Base-by-base conservation (phyloP, 1,284 basidiomycete species). In the Sanghuangporus baumii region DNA sequence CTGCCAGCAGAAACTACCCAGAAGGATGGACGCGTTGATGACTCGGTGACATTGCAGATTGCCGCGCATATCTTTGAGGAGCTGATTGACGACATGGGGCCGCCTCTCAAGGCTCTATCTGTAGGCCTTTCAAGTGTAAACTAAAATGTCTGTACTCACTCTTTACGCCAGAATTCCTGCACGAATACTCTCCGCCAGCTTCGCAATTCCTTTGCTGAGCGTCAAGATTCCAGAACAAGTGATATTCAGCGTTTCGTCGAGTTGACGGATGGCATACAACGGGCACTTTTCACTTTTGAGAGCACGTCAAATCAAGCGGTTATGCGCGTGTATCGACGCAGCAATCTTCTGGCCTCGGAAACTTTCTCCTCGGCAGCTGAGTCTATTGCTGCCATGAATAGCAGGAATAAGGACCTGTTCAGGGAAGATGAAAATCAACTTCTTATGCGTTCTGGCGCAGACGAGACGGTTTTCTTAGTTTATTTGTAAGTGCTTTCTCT, bases 271-370 rank as follows among this genome's bases (percentile, higher is more conserved):
- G 80, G 79, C 1, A 86, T 96, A 11, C 85, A 89, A 48, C 78
- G 78, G 0, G 87, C 91, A 0, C 74, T 96, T 11, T 78, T 80
- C 57, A 80, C 82, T 11, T 96, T 96, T 70, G 89, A 92, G 69
- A 86, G 84, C 67, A 91, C 89, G 0, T 92, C 90, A 0, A 93
- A 93, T 66, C 84, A 90, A 63, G 91, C 93, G 0, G 83, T 95
- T 36, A 74, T 94, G 70, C 81, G 90, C 56, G 71, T 93, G 11
- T 96, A 94, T 69, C 72, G 85, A 67, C 78, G 80, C 61, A 83
- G 82, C 58, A 80, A 83, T 55, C 71, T 61, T n/a, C 23, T 75
- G n/a, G 72, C 79, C 36, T 73, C 73, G 14, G 67, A 58, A 26
- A 58, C 60, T 11, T 59, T 62, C 38, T 38, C 51, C 1, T 59